Conservation (phyloP, 2,329 filamentous ascomycete species). For the Venturiaceae sp. region DNA sequence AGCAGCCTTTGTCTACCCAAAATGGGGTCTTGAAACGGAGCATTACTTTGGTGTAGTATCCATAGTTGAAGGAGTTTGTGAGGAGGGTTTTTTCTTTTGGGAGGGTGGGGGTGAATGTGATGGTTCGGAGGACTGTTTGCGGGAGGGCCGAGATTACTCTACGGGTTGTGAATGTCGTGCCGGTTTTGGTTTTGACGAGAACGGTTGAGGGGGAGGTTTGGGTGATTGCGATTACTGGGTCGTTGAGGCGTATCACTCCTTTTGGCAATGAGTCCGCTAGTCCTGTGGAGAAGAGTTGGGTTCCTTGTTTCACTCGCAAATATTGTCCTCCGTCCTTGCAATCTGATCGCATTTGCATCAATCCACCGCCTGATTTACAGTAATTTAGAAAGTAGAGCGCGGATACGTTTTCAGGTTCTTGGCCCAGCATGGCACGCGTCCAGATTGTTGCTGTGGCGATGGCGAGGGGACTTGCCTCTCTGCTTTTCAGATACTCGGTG, state of each 20-base stretch:
- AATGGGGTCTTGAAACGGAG: conserved; percentile 34
- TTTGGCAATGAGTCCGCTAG: conserved; percentile 19
- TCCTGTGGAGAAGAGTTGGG: conserved; percentile 10
- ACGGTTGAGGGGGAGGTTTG: conserved; percentile 2
- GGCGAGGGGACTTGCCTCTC: conserved; percentile 21
- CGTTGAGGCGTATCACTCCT: conserved; percentile 20
- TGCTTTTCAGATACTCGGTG: conserved; percentile 25
- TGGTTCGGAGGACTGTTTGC: conserved; percentile 33
- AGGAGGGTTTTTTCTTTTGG: conserved; percentile 29
- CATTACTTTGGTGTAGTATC: conserved; percentile 44
- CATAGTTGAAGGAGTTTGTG: conserved; percentile 26
- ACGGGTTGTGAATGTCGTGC: conserved; percentile 23
- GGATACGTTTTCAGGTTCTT: conserved; percentile 38
- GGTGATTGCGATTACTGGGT: conserved; percentile 13
- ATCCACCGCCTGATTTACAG: conserved; percentile 41
- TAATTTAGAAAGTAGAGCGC: conserved; percentile 48
- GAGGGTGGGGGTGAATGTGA: conserved; percentile 39
- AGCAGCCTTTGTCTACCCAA: conserved; percentile 36
- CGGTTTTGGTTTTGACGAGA: conserved; percentile 17
- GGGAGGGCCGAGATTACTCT: conserved; percentile 42
- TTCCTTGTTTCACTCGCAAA: conserved; percentile 41
- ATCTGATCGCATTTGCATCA: conserved; percentile 45
- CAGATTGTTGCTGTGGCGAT: conserved; percentile 33
- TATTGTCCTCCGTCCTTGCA: conserved; percentile 43
- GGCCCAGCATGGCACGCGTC: conserved; percentile 40